A percentile compares a stretch with the other conserved stretches of the same genome.
phyloP scores from a whole-genome alignment of 129 eudicot genomes.

The Saussurea involucrata region DNA sequence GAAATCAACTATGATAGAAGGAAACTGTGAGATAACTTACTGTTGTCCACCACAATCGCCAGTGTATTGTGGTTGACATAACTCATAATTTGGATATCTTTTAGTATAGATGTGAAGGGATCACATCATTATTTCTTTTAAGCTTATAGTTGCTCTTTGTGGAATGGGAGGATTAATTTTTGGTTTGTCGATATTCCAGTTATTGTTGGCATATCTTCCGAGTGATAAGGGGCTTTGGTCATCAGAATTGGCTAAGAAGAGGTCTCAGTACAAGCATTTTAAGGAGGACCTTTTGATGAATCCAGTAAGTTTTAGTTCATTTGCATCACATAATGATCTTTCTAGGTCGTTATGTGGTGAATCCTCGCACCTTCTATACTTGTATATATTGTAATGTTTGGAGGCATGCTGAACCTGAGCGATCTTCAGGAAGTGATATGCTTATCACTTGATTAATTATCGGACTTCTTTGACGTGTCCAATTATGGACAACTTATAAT shows the following conservation, averaged over 20 bases:
- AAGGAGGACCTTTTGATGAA: conserved; percentile 85
- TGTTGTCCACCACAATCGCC: neutral
- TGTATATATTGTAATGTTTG: neutral
- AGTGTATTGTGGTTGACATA: neutral
- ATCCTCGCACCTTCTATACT: neutral
- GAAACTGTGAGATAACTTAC: neutral
- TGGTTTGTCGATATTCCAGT: conserved; percentile 42
- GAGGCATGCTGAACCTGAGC: conserved; percentile 3
- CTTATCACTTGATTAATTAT: neutral
- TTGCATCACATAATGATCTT: neutral
- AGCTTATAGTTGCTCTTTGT: neutral
- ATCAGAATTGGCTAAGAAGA: conserved; percentile 81
- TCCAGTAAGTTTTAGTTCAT: conserved; percentile 66
- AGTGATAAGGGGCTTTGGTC: conserved; percentile 78
- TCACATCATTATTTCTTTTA: neutral
- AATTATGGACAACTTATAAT: neutral
- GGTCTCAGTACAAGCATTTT: conserved; percentile 82
- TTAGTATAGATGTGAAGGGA: neutral
- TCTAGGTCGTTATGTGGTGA: conserved; percentile 4
- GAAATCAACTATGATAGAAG: neutral
- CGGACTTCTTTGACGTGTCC: conserved; percentile 4
- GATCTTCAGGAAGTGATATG: neutral
- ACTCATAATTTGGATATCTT: neutral
- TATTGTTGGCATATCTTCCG: conserved; percentile 83
- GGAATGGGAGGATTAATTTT: conserved; percentile 7